A percentile compares a stretch with the other conserved stretches of the same genome.
These are phyloP conservation scores for Marasmius tenuissimus DNA, from an alignment of 1,284 basidiomycete genomes.

Conservation along the genomic window DNA sequence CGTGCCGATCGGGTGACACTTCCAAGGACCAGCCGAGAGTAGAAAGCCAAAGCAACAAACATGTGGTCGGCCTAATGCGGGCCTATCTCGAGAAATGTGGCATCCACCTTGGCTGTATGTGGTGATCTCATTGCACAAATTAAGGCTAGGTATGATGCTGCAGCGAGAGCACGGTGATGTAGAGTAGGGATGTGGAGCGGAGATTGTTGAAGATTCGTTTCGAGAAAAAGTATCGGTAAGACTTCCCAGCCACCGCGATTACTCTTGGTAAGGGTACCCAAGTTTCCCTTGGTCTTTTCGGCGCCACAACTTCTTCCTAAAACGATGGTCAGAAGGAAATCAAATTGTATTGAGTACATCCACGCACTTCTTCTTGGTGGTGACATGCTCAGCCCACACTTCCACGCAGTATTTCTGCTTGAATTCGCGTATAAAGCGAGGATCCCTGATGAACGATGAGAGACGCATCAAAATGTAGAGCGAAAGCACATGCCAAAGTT, in stretches of 20 bases:
- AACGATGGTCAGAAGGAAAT: constrained; percentile 7
- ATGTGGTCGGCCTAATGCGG: too few relatives aligned
- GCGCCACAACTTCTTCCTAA: constrained; percentile 88
- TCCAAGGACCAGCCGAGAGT: too few relatives aligned
- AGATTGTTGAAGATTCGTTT: too few relatives aligned
- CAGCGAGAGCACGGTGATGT: too few relatives aligned
- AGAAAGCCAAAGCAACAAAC: too few relatives aligned
- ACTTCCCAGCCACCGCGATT: constrained; percentile 8
- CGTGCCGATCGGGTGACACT: too few relatives aligned
- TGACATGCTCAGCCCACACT: constrained; percentile 80
- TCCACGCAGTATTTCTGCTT: constrained; percentile 85
- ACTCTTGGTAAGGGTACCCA: constrained; percentile 85
- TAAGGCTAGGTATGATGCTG: too few relatives aligned
- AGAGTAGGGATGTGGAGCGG: too few relatives aligned
- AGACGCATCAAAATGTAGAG: neutral
- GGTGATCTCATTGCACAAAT: too few relatives aligned
- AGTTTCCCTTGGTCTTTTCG: constrained; percentile 86
- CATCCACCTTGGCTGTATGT: too few relatives aligned
- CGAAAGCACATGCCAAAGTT: constrained; percentile 74
- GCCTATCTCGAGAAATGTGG: too few relatives aligned
- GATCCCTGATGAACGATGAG: constrained; percentile 65
- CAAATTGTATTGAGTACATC: neutral
- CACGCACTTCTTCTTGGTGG: constrained; percentile 87
- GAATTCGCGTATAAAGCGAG: constrained; percentile 93
- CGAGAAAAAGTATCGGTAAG: too few relatives aligned